Evolutionary conservation across 768 basidiomycete species (phyloP), one percentile per base, ranked within the genome.

Genomic region (Tulasnella sp.): DNA sequence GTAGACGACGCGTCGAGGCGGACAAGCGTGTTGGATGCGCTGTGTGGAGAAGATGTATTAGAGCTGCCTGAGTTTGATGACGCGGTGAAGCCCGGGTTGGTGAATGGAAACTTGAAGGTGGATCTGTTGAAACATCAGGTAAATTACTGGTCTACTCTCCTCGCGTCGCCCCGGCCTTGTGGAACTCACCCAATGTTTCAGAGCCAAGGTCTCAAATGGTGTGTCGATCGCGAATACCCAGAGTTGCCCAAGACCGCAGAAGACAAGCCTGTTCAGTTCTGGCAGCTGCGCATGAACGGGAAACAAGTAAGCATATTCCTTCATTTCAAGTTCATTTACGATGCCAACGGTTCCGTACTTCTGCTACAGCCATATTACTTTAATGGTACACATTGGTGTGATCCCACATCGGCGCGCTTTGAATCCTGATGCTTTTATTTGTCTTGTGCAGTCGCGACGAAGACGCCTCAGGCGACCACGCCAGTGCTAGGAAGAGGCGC

Each of bases 171-270:
- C 45, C 15, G 45, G 34, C 21, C 42, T 48, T 12, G 38, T 63
- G 27, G 56, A n/a, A n/a, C n/a, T n/a, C n/a, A n/a, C 42, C 64
- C 38, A 27, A 1, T 49, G 12, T 34, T 11, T 44, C 34, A 92
- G 89, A 82, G 73, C 51, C 89, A 92, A 80, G 90, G 82, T 0
- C 70, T 92, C 45, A 80, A 84, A 66, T 96, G 92, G 92, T 88
- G 87, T 64, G 75, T 93, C 27, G 78, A 82, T 15, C 80, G 75
- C 25, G 92, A 96, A 69, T 81, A 88, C 65, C 92, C 92, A 0
- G 69, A 70, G 41, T 70, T 92, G 11, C 92, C 92, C 1, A 78
- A 73, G 59, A 77, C 72, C 30, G 80, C 82, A 51, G 68, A 69
- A 0, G 90, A 92, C 60, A 78, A 75, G 34, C 84, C 89, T 0